Conservation (phyloP, 768 basidiomycete species). For the Hortiboletus campestris region DNA sequence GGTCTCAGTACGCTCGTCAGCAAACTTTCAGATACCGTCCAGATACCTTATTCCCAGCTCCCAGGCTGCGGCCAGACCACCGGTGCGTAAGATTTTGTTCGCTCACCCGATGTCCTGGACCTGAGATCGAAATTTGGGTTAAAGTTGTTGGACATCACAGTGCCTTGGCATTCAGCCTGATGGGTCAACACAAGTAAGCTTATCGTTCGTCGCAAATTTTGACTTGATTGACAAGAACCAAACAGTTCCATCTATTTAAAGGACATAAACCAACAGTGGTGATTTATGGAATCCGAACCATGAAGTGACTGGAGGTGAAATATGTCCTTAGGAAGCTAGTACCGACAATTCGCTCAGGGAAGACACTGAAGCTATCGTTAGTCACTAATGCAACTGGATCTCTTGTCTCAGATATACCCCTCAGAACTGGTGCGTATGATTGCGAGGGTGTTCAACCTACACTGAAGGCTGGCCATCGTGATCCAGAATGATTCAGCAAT, state of each 20-base stretch:
- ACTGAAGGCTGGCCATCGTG: conserved; percentile 60
- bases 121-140: background rate
- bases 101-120: background rate
- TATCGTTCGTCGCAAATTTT: background rate
- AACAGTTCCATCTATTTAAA: conserved; percentile 83
- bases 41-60: conserved; percentile 64
- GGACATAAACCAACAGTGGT: conserved; percentile 70
- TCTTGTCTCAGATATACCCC: conserved; percentile 65
- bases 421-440: conserved; percentile 70
- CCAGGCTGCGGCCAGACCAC: conserved; percentile 78
- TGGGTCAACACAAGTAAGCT: conserved; percentile 57
- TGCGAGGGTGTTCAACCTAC: background rate
- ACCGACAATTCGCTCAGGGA: background rate
- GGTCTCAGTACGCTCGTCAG: conserved; percentile 76
- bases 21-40: conserved; percentile 51
- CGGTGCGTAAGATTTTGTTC: conserved; percentile 41
- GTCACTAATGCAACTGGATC: conserved; percentile 90
- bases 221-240: conserved; percentile 5
- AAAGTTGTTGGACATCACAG: conserved; percentile 82
- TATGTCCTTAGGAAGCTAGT: conserved; percentile 64
- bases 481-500: conserved; percentile 83
- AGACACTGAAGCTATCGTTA: conserved; percentile 27
- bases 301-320: conserved; percentile 75
- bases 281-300: conserved; percentile 74
- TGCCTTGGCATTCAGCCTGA: conserved; percentile 73